Percentiles rank a stretch among this genome's conserved stretches.
These are phyloP conservation scores for Peniophora sp. DNA, from an alignment of 1,284 basidiomycete genomes.

Conservation along the genomic window DNA sequence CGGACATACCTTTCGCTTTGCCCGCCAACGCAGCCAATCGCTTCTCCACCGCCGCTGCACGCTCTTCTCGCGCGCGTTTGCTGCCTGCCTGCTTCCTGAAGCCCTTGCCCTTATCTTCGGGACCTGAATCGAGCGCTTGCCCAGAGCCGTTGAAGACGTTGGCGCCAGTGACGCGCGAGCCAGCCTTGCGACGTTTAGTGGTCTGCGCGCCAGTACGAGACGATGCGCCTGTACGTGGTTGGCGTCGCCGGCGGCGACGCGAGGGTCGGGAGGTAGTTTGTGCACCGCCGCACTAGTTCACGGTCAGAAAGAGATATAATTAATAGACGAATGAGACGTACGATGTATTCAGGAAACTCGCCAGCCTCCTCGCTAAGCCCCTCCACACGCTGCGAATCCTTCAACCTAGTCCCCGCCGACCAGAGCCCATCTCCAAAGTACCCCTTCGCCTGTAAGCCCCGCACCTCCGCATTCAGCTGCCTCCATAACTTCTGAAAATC, in stretches of 20 bases:
- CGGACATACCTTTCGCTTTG: constrained; percentile 15
- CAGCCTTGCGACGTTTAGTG: constrained; percentile 59
- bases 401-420: constrained; percentile 66
- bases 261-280: constrained; percentile 51
- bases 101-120: constrained; percentile 34
- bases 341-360: constrained; percentile 71
- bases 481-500: constrained; percentile 68
- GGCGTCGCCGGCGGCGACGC: constrained; percentile 33
- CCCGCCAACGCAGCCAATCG: constrained; percentile 40
- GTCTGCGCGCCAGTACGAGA: constrained; percentile 51
- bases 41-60: constrained; percentile 63
- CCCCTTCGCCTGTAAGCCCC: constrained; percentile 56
- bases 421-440: constrained; percentile 82
- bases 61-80: constrained; percentile 67
- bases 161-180: constrained; percentile 53
- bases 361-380: constrained; percentile 43
- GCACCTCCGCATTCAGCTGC: constrained; percentile 55
- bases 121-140: constrained; percentile 36
- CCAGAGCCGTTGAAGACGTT: constrained; percentile 54
- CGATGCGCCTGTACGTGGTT: constrained; percentile 37
- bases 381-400: constrained; percentile 47
- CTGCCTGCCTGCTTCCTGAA: constrained; percentile 67
- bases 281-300: constrained; percentile 68
- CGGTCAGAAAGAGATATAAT: constrained; percentile 1
- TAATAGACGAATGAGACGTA: constrained; percentile 17